Evolutionary conservation across 805 yeast species (phyloP), one percentile per base, ranked within the genome.

Genomic region (Suhomyces xylopsoci): DNA sequence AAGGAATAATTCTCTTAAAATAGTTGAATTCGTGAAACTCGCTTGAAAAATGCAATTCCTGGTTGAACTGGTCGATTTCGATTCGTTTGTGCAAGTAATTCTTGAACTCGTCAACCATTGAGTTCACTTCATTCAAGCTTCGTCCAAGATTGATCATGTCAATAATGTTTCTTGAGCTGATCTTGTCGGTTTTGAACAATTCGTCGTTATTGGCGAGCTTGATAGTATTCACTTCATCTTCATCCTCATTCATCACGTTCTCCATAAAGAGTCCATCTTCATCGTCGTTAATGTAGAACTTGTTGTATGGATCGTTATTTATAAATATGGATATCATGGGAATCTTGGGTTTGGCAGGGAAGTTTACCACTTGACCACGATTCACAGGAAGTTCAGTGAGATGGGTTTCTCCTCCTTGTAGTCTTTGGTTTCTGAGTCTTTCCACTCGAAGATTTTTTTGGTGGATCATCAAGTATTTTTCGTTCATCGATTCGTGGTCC

Each of bases 101-200:
- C 56, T 77, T 81, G 61, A 79, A 79, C 58, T 80, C 84, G 12
- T 72, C 70, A 20, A 81, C 78, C 42, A 72, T 64, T 3, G 52
- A 30, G 51, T 78, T 76, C 78, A 84, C 80, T 58, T 82, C 88
- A 58, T 77, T 79, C 49, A 83, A 59, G 7, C 81, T 70, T 51
- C 76, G 75, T 9, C 84, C 85, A 32, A 79, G 59, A 42, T 64
- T 66, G 10, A 64, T 55, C 56, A 62, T 58, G 44, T 68, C 67
- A n/a, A 58, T 51, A 12, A 41, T n/a, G 4, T 41, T 26, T 17
- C 34, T 45, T 26, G 53, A 40, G 28, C 19, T 12, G 36, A 9
- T 14, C 10, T 40, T 19, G n/a, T 26, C 7, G 32, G 42, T n/a
- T 2, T 45, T 26, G 44, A 54, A 54, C 40, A 54, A 47, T 9